Evolutionary conservation across 768 basidiomycete genomes (phyloP).

Genomic region (Pholiota microspora): DNA sequence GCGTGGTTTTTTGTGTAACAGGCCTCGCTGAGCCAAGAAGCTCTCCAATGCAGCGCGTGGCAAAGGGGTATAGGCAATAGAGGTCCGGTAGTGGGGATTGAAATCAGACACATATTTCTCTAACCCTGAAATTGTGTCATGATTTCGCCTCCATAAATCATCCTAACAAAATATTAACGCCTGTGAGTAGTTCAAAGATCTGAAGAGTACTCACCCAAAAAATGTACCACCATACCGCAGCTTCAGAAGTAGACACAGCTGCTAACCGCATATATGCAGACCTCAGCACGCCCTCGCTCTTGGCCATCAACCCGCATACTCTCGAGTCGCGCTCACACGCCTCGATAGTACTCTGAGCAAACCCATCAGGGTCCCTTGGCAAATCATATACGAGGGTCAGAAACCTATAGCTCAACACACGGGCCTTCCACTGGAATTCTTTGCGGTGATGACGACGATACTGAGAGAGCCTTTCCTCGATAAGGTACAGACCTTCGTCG

Average conservation of each 20-base stretch:
- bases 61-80: conserved; percentile 71
- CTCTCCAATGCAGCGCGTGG: conserved; percentile 61
- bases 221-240: conserved; percentile 75
- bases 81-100: conserved; percentile 67
- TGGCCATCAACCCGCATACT: conserved; percentile 49
- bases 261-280: conserved; percentile 53
- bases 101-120: conserved; percentile 54
- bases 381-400: conserved; percentile 58
- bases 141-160: conserved; percentile 72
- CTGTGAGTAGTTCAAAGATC: neutral
- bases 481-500: conserved; percentile 31
- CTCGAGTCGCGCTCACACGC: conserved; percentile 49
- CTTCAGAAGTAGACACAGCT: conserved; percentile 44
- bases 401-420: conserved; percentile 61
- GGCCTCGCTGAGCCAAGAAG: conserved; percentile 61
- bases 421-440: conserved; percentile 50
- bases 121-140: conserved; percentile 52
- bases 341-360: conserved; percentile 44
- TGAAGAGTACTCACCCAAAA: conserved; percentile 56
- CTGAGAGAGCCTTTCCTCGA: conserved; percentile 45
- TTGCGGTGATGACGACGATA: conserved; percentile 52
- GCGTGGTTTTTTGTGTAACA: conserved; percentile 44
- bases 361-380: conserved; percentile 41
- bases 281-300: conserved; percentile 43
- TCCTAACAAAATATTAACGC: conserved; percentile 42